Base-by-base conservation (phyloP, 169 alveolate species). In the Besnoitia besnoiti region DNA sequence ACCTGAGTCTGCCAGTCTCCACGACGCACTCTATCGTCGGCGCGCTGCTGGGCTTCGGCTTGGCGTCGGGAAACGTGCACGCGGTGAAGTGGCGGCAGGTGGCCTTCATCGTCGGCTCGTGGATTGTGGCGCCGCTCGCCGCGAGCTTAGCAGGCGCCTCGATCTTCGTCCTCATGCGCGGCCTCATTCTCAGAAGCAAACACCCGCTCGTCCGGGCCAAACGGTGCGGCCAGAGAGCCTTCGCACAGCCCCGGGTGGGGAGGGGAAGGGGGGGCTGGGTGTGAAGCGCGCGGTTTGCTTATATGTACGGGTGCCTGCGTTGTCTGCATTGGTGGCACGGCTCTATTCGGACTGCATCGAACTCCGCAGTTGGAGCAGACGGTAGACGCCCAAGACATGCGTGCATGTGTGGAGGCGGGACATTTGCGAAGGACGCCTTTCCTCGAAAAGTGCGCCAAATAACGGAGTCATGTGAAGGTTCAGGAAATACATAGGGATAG, bases 11-110 rank as follows among this genome's bases (percentile, higher is more conserved):
- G 46, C 98, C 98, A 0, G 98, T 97, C 7, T 97, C 98, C n/a
- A 97, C 98, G 24, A 96, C 98, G 21, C 98, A 96, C 85, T 92
- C 97, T 76, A 96, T 97, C 61, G 88, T 97, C 24, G 98, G 98
- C 10, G 96, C 98, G 12, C 93, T 97, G 42, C 91, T 96, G n/a
- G 98, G 98, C 27, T 95, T 96, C 92, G 98, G 98, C 39, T 84
- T 97, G 59, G 97, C 97, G 30, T 91, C 98, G 35, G 98, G 98
- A 0, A 85, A 95, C 30, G 79, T 82, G 8, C 84, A 94, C 27
- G 96, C 98, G 16, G 93, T 97, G 37, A 85, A 94, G 47, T 97
- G 98, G 98, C 67, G 40, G 40, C 93, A 95, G 89, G 87, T 97
- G 91, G 93, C 93, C 75, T 85, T 93, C 62, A 95, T 97, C 35